Evolutionary conservation across 1,139 yeast species (phyloP).

Genomic region (Saccharomyces hybrid): DNA sequence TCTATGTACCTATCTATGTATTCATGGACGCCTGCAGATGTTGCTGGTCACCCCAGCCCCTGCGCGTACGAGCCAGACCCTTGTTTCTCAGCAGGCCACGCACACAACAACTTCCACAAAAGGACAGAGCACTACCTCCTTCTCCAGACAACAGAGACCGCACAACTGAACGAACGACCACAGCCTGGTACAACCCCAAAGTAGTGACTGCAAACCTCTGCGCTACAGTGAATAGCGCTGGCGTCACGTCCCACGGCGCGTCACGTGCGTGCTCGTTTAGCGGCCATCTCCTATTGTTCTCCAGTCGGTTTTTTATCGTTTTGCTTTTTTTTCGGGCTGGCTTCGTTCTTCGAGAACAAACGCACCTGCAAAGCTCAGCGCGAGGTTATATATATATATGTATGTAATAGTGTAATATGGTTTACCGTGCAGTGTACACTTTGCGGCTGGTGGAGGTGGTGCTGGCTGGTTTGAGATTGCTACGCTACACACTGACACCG

Average conservation of each 20-base stretch:
- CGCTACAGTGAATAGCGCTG: too few species aligned
- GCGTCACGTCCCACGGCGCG: not conserved
- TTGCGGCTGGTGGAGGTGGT: not conserved
- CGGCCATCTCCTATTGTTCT: not conserved
- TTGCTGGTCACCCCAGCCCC: not conserved
- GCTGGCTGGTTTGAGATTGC: not conserved
- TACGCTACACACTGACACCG: not conserved
- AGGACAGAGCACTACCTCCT: not conserved
- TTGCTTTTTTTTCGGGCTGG: constrained; percentile 1
- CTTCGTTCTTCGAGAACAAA: not conserved
- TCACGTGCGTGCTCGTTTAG: constrained; percentile 1
- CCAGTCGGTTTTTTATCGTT: not conserved
- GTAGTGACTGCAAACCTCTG: not conserved
- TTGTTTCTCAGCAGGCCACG: not conserved
- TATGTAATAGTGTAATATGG: not conserved
- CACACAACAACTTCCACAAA: not conserved
- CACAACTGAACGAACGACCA: too few species aligned
- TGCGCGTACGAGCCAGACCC: not conserved
- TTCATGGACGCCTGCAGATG: not conserved
- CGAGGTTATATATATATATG: not conserved
- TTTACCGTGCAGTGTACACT: not conserved
- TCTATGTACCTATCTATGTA: not conserved
- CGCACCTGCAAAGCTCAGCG: constrained; percentile 1
- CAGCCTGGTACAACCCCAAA: too few species aligned
- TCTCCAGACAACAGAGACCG: too few species aligned